A percentile compares a stretch with the other conserved stretches of the same genome.
These are phyloP conservation scores for Meripilus lineatus DNA, from an alignment of 1,284 basidiomycete genomes.

Conservation along the genomic window DNA sequence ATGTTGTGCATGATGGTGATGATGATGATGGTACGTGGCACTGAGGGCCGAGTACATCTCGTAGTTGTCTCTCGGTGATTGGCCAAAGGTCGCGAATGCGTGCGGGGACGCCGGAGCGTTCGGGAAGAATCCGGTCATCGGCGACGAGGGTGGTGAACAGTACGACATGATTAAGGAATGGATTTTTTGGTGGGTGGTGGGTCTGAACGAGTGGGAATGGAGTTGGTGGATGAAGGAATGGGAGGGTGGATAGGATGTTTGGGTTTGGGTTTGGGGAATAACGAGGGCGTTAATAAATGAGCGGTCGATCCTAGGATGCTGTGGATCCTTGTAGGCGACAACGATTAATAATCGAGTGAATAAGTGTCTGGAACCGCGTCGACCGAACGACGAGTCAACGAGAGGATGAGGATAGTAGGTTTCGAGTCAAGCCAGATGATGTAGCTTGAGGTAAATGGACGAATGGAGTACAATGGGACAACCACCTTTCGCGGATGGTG, in stretches of 20 bases:
- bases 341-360: no score
- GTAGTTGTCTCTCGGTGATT: constrained; percentile 62
- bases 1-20: constrained; percentile 9
- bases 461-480: no score
- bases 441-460: no score
- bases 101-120: constrained; percentile 37
- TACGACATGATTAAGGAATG: constrained; percentile 29
- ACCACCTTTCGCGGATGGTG: no score
- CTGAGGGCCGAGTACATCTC: constrained; percentile 59
- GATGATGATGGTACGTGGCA: constrained; percentile 22
- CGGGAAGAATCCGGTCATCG: constrained; percentile 31
- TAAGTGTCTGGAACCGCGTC: no score
- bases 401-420: no score
- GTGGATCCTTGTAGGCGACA: no score
- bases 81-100: constrained; percentile 58
- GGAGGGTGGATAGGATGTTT: not conserved
- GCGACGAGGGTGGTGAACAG: constrained; percentile 27
- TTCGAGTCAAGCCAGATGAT: no score
- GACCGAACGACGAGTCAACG: no score
- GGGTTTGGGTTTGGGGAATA: constrained; percentile 2
- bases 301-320: not conserved
- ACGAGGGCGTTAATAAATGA: constrained; percentile 1
- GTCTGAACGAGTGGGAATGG: not conserved
- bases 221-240: not conserved
- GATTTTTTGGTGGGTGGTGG: constrained; percentile 2